Evolutionary conservation across 805 yeast genomes (phyloP), one percentile per base, ranked within the genome.

Genomic region (Wickerhamiella lipophila): DNA sequence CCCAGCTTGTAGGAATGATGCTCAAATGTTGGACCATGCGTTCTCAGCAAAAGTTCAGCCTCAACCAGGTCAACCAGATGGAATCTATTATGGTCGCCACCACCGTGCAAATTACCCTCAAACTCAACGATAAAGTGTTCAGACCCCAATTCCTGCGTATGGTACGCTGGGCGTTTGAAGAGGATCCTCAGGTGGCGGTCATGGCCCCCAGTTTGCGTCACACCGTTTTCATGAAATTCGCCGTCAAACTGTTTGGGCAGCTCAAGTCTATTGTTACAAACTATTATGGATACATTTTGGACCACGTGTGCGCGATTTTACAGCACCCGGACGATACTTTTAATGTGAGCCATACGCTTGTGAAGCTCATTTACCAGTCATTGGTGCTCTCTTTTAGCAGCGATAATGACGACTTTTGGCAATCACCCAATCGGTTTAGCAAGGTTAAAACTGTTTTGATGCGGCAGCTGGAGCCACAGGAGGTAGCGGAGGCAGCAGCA

Each of bases 401-500:
- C 60, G 96, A 89, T 60, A 84, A 81, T 60, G 95, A 83, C 58
- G 98, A 92, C 59, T 92, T 84, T 68, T 92, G 99, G 99, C 81
- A 83, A 51, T 78, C 86, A 41, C 81, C 81, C 47, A 76, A 86
- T 22, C 77, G 98, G 62, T 92, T 86, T 62, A 94, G 83, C 35
- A 66, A 77, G 46, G 73, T 87, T 22, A 73, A 80, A 13, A 71
- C 65, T 34, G 74, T 82, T 2, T 71, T 92, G 53, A 68, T 83
- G 51, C 67, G 66, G 21, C 96, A 87, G 68, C 68, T 88, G 54
- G 58, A 67, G 6, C 42, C 16, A 13, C n/a, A n/a, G 47, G 38
- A 7, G 76, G 73, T 8, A 57, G n/a, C n/a, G n/a, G n/a, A n/a
- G n/a, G n/a, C n/a, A n/a, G n/a, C n/a, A n/a, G n/a, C n/a, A n/a